Percentiles rank a stretch among this genome's conserved stretches.
phyloP scores from a whole-genome alignment of 2,329 filamentous ascomycete species.

The Sclerotinia borealis region DNA sequence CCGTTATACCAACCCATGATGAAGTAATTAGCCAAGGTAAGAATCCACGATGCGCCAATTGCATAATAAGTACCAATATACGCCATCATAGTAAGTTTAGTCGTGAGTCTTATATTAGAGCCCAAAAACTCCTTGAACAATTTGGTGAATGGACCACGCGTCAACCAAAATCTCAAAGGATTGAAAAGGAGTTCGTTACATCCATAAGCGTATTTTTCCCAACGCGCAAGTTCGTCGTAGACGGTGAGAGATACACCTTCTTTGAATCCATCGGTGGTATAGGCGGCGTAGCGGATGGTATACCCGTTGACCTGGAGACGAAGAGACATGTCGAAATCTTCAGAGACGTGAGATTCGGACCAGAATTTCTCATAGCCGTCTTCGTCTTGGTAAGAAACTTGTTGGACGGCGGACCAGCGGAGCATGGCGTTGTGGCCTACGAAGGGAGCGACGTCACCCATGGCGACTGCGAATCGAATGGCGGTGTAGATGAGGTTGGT shows the following conservation, averaged over 20 bases:
- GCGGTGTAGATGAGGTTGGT: conserved; percentile 71
- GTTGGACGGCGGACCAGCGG: conserved; percentile 69
- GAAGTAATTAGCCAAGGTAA: conserved; percentile 70
- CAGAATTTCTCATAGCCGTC: conserved; percentile 74
- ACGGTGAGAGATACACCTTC: conserved; percentile 80
- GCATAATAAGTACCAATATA: conserved; percentile 80
- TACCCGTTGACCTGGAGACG: conserved; percentile 68
- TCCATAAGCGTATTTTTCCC: conserved; percentile 84
- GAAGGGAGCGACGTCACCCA: conserved; percentile 71
- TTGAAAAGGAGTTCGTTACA: conserved; percentile 80
- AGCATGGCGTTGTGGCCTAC: conserved; percentile 77
- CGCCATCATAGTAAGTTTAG: conserved; percentile 69
- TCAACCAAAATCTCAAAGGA: conserved; percentile 67
- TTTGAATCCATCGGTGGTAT: conserved; percentile 71
- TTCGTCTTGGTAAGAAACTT: conserved; percentile 63
- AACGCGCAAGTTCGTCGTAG: conserved; percentile 76
- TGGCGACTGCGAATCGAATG: conserved; percentile 71
- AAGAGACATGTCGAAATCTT: conserved; percentile 78
- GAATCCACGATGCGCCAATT: conserved; percentile 68
- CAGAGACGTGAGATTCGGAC: conserved; percentile 74
- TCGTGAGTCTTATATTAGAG: conserved; percentile 69
- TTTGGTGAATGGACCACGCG: conserved; percentile 69
- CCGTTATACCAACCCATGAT: conserved; percentile 71
- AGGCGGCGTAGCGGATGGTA: conserved; percentile 65
- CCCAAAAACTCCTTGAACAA: conserved; percentile 69